Conservation (phyloP, 768 basidiomycete species). For the Lactifluus hygrophoroides region DNA sequence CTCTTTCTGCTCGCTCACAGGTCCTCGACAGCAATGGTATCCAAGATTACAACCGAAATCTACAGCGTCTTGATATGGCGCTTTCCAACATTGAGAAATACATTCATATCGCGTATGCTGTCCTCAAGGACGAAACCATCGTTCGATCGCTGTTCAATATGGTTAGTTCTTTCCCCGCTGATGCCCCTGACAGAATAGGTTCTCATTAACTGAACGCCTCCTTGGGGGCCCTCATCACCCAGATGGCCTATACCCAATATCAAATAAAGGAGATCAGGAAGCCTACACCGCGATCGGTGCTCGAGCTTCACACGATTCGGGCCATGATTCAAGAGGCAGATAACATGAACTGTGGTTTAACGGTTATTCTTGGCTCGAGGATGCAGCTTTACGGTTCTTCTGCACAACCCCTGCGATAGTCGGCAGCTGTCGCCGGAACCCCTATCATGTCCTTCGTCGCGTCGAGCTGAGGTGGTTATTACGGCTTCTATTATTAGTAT, state of each 20-base stretch:
- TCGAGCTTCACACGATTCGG: conserved; percentile 16
- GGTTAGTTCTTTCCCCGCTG: conserved; percentile 8
- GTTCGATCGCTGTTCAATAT: conserved; percentile 1
- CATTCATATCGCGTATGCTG: conserved; percentile 8
- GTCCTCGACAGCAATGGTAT: background rate
- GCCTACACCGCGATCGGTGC: conserved; percentile 9
- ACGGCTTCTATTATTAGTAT: too few species aligned
- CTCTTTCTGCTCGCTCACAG: background rate
- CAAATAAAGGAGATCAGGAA: conserved; percentile 12
- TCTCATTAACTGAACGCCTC: too few species aligned
- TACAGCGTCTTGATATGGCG: conserved; percentile 8
- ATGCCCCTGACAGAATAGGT: background rate
- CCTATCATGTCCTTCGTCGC: background rate
- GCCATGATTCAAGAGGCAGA: conserved; percentile 16
- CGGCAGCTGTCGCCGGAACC: background rate
- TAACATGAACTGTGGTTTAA: conserved; percentile 12
- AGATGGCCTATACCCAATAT: conserved; percentile 8
- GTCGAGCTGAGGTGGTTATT: too few species aligned
- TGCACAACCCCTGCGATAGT: background rate
- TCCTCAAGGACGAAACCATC: background rate
- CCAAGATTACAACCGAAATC: conserved; percentile 3
- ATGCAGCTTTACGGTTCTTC: background rate
- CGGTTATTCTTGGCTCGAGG: background rate
- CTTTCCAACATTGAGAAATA: conserved; percentile 5
- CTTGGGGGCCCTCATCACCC: too few species aligned